Base-by-base conservation (phyloP, 805 yeast species). In the Sugiyamaella smithiae region DNA sequence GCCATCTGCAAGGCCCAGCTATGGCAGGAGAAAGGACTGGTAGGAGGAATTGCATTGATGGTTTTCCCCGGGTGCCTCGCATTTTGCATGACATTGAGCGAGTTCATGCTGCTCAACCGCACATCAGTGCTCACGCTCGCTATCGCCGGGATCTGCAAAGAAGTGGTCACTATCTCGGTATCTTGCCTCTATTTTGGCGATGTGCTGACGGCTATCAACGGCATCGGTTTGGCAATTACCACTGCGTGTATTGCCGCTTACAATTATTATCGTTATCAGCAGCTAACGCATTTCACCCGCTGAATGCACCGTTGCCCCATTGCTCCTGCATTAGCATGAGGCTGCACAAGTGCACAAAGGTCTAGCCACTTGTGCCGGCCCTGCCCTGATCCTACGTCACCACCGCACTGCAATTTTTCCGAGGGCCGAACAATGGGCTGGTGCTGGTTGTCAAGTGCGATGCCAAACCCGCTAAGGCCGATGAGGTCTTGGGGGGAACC, bases 131-230 rank as follows among this genome's bases (percentile, higher is more conserved):
- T 90, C 40, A 90, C 99, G 0, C 68, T 93, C 25, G 83, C 95
- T 4, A 80, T 93, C 37, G 95, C 95, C 0, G 99, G 99, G 1
- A 86, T 93, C 14, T 86, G 91, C 64, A 93, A 93, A 63, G 99
- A 93, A 65, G 72, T 93, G 12, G 70, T 90, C 41, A 93, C 99
- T 0, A 88, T 93, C 32, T 58, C 77, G 26, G 74, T 84, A 1
- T 70, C 82, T 3, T 67, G 77, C 26, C 54, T 88, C 4, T 73
- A 90, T 1, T 87, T 88, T 65, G 84, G 84, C 35, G 99, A 93
- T 65, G 65, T 67, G 32, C 71, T 93, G 44, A 79, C 85, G 5
- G 61, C 75, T 16, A 65, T 86, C 47, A 93, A 93, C 67, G 68
- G 80, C 43, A 46, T 84, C 6, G 99, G 99, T 0, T 74, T 93